Evolutionary conservation across 1,139 yeast species (phyloP).

Genomic region (Torulaspora pretoriensis): DNA sequence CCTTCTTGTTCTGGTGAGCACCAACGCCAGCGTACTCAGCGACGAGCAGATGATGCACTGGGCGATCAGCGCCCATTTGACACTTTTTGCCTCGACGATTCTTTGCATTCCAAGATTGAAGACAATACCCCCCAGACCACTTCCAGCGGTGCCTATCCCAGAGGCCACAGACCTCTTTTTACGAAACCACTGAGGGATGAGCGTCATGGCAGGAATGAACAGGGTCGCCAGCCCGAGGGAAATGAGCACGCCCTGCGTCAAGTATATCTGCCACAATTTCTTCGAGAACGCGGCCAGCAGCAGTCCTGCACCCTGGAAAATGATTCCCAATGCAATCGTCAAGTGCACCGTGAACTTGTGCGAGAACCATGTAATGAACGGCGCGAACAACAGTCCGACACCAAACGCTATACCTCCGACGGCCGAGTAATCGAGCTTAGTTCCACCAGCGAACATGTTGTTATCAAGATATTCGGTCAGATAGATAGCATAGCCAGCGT

Average conservation of each 20-base stretch:
- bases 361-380: constrained; percentile 41
- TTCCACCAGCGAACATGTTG: constrained; percentile 49
- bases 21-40: constrained; percentile 36
- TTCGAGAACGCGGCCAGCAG: constrained; percentile 59
- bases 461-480: constrained; percentile 48
- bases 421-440: constrained; percentile 53
- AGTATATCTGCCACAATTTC: constrained; percentile 52
- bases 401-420: constrained; percentile 63
- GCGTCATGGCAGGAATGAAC: constrained; percentile 49
- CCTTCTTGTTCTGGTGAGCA: constrained; percentile 46
- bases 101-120: constrained; percentile 40
- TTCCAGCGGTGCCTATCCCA: constrained; percentile 49
- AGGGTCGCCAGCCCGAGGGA: constrained; percentile 56
- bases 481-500: constrained; percentile 60
- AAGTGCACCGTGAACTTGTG: constrained; percentile 28
- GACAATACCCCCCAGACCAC: constrained; percentile 50
- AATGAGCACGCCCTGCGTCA: constrained; percentile 60
- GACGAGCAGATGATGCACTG: constrained; percentile 45
- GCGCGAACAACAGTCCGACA: constrained; percentile 52
- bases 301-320: constrained; percentile 49
- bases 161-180: constrained; percentile 49
- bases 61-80: constrained; percentile 64
- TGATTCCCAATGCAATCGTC: constrained; percentile 41
- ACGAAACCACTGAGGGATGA: constrained; percentile 55
- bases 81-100: constrained; percentile 42